Percentiles rank a stretch among this genome's conserved stretches.
These are phyloP conservation scores for Verruconis gallopava DNA, from an alignment of 2,329 filamentous ascomycete genomes.

Conservation along the genomic window DNA sequence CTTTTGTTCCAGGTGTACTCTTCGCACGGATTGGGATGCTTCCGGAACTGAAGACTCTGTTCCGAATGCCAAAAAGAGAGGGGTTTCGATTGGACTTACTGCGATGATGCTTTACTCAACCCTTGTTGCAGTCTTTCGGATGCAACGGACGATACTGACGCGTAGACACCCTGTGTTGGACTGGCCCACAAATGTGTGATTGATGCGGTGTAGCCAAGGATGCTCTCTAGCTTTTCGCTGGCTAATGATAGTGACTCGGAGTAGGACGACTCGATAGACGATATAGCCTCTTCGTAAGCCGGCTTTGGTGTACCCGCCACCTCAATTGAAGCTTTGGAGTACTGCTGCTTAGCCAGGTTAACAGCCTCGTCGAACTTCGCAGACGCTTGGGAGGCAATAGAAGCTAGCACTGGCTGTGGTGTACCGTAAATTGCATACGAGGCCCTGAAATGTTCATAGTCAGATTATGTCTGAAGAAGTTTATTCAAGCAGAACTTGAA, in stretches of 20 bases:
- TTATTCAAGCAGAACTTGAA: neutral
- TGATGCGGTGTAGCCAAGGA: slow-evolving; percentile 40
- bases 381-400: slow-evolving; percentile 35
- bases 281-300: slow-evolving; percentile 53
- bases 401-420: slow-evolving; percentile 31
- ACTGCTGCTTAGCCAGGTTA: slow-evolving; percentile 53
- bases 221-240: slow-evolving; percentile 43
- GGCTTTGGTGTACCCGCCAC: slow-evolving; percentile 58
- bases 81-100: slow-evolving; percentile 22
- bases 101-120: slow-evolving; percentile 55
- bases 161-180: slow-evolving; percentile 36
- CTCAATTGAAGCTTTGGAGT: slow-evolving; percentile 51
- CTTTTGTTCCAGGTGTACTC: no score
- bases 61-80: no score
- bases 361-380: slow-evolving; percentile 52
- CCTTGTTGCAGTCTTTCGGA: slow-evolving; percentile 57
- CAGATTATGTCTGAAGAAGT: neutral
- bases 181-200: slow-evolving; percentile 15
- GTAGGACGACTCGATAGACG: slow-evolving; percentile 56
- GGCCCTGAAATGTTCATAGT: slow-evolving; percentile 24
- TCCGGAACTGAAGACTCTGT: no score
- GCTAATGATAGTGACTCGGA: slow-evolving; percentile 51
- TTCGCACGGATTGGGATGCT: no score
- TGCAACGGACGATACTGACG: slow-evolving; percentile 53
- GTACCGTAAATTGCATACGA: slow-evolving; percentile 44